Evolutionary conservation across 2,329 filamentous ascomycete genomes (phyloP), one percentile per base, ranked within the genome.

Genomic region (Fusarium temperatum): DNA sequence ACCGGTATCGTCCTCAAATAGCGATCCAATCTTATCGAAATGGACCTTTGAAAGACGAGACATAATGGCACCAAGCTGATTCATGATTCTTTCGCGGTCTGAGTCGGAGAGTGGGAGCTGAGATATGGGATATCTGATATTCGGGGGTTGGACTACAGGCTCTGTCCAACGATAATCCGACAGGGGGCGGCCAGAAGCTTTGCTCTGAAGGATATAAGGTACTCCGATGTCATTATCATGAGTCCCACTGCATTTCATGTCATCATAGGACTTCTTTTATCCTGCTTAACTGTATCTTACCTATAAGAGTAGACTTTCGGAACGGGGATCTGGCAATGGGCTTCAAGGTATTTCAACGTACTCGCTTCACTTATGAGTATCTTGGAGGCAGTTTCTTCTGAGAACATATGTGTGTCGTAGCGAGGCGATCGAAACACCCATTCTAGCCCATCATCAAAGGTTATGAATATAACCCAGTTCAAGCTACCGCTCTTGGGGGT

Each of bases 181-280:
- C 5, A 78, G 47, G 13, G 67, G 41, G 8, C 70, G 70, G 3
- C 77, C 75, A 39, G 56, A 5, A 28, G 75, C 77, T 38, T 74
- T 78, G 41, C 75, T 75, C 65, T 72, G 66, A 39, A 78, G 74
- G n/a, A 78, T 76, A 45, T 77, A 78, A 5, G 75, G 77, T 15
- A 78, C 57, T 5, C 73, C 75, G 6, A 77, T 70, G 14, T 68
- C 64, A 38, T 78, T 78, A 8, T 76, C 60, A 5, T 42, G 17
- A 44, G 45, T 54, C 15, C 62, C 65, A 28, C 75, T 77, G 35
- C 28, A 7, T 70, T 38, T 5, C 0, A 26, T 13, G 7, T 38
- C 13, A 53, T 6, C 3, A 20, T 8, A 0, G 1, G 8, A 24
- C 12, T 20, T 3, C 0, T 7, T 11, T 9, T 8, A 14, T 14